Evolutionary conservation across 495 filamentous ascomycete genomes (phyloP).

Genomic region (Xylaria scruposa): DNA sequence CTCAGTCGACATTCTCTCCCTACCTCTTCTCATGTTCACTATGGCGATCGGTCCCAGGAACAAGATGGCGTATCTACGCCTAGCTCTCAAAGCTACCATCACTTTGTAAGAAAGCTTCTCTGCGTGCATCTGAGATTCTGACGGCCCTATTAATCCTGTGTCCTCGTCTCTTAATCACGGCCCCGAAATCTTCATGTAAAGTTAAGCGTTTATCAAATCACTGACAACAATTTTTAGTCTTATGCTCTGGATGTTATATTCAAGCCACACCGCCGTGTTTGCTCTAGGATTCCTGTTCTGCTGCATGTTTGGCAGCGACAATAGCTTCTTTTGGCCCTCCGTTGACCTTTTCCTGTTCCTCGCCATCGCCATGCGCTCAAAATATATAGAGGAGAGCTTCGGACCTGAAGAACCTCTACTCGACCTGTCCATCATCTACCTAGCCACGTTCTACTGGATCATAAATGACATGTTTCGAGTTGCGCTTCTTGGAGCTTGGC

Average conservation of each 20-base stretch:
- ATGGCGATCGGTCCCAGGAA: not conserved
- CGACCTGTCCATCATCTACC: not conserved
- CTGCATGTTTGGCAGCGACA: not conserved
- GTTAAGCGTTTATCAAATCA: too few species aligned
- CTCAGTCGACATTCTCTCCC: not conserved
- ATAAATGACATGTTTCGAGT: not conserved
- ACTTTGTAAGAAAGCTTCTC: conserved; percentile 20
- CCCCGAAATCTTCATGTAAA: too few species aligned
- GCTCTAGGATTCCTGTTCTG: not conserved
- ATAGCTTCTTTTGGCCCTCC: not conserved
- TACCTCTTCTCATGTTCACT: not conserved
- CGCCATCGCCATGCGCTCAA: not conserved
- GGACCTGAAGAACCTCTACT: not conserved
- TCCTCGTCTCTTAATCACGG: too few species aligned
- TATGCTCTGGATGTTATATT: conserved; percentile 14
- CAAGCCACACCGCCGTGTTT: not conserved
- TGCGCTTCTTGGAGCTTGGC: conserved; percentile 15
- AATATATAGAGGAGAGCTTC: not conserved
- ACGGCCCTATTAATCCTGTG: not conserved
- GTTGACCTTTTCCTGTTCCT: not conserved
- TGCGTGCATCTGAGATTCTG: not conserved
- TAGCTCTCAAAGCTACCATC: conserved; percentile 15
- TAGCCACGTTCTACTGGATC: not conserved
- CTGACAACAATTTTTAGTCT: not conserved
- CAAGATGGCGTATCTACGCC: not conserved